phyloP scores from a whole-genome alignment of 2,329 filamentous ascomycete genomes.

The Aspergillus ochraceoroseus region DNA sequence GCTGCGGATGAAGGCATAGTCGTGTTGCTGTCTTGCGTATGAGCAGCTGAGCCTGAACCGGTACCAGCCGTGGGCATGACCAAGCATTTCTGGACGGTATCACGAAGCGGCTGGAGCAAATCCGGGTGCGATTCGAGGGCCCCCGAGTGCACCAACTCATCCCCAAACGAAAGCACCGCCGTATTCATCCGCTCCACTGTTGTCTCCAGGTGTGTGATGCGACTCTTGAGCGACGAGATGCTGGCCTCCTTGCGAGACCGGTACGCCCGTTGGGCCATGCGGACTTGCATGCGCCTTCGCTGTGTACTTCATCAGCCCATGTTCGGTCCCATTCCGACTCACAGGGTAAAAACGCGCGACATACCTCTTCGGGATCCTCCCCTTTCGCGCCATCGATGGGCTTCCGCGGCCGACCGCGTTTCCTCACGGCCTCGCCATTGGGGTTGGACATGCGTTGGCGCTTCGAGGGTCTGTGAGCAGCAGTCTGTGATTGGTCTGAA shows the following conservation, averaged over 20 bases:
- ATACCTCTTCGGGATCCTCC: constrained; percentile 21
- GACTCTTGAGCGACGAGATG: constrained; percentile 18
- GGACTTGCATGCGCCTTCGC: constrained; percentile 26
- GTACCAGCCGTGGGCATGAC: constrained; percentile 11
- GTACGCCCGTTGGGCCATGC: constrained; percentile 27
- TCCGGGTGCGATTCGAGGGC: constrained; percentile 19
- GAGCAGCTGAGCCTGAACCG: not conserved
- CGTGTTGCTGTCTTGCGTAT: too few species aligned
- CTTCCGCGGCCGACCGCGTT: constrained; percentile 23
- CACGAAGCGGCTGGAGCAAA: constrained; percentile 15
- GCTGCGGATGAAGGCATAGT: not conserved
- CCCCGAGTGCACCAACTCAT: constrained; percentile 22
- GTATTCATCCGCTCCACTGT: constrained; percentile 24
- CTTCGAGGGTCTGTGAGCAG: constrained; percentile 7
- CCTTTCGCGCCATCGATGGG: constrained; percentile 9
- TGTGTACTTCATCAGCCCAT: not conserved
- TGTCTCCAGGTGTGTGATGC: constrained; percentile 20
- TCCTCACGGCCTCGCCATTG: constrained; percentile 8
- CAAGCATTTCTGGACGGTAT: constrained; percentile 22
- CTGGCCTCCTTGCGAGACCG: constrained; percentile 26
- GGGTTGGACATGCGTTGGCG: not conserved
- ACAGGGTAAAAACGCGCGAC: not conserved
- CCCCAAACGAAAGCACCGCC: constrained; percentile 22
- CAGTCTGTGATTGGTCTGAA: not conserved
- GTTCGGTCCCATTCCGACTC: not conserved